Evolutionary conservation across 2,329 filamentous ascomycete species (phyloP).

Genomic region (Stagonosporopsis rhizophila): DNA sequence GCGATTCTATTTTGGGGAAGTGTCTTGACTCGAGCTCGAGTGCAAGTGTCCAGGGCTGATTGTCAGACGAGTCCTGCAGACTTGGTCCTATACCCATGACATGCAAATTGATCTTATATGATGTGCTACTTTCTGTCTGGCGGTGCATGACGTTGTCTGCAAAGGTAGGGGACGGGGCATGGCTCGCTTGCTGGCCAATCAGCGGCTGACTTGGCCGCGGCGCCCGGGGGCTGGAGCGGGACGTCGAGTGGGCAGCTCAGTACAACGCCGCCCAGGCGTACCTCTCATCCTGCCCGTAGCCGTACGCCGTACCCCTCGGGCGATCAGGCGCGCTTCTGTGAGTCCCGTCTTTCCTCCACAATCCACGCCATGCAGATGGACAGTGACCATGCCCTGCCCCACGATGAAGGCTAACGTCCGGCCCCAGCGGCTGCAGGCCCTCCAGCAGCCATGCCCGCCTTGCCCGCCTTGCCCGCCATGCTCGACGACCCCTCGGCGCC

Average conservation of each 20-base stretch:
- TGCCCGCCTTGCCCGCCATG: slow-evolving; percentile 70
- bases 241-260: not conserved
- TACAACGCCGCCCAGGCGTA: slow-evolving; percentile 19
- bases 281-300: slow-evolving; percentile 19
- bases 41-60: not conserved
- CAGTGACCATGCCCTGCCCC: too few species aligned
- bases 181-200: slow-evolving; percentile 13
- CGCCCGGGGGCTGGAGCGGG: too few species aligned
- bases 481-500: slow-evolving; percentile 77
- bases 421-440: slow-evolving; percentile 9
- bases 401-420: slow-evolving; percentile 4
- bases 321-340: slow-evolving; percentile 12
- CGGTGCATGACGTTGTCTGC: too few species aligned
- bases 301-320: slow-evolving; percentile 9
- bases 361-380: not conserved
- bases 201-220: not conserved
- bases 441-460: slow-evolving; percentile 45
- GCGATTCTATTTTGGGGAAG: not conserved
- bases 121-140: too few species aligned
- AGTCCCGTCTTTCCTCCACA: slow-evolving; percentile 11
- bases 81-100: not conserved
- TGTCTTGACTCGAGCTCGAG: not conserved
- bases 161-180: too few species aligned
- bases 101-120: not conserved
- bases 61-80: too few species aligned